Evolutionary conservation across 2,329 filamentous ascomycete species (phyloP).

Genomic region (Pseudocercospora crystallina): DNA sequence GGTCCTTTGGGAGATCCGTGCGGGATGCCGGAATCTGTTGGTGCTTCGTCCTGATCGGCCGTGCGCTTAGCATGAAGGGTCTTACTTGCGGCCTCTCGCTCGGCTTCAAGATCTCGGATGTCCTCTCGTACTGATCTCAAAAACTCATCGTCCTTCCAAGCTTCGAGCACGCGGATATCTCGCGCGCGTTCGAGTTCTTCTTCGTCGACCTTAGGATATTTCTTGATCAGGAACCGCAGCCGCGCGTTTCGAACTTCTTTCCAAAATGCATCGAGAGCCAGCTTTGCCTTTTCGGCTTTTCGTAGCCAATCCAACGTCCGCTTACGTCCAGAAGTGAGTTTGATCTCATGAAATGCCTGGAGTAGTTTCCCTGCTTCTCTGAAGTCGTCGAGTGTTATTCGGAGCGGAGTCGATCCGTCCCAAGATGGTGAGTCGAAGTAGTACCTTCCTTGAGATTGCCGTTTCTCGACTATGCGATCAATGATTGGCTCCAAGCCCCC

Average conservation of each 20-base stretch:
- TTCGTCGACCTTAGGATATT: neutral
- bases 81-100: neutral
- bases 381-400: neutral
- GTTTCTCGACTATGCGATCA: neutral
- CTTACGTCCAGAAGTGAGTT: neutral
- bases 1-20: slow-evolving; percentile 1
- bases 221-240: neutral
- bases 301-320: neutral
- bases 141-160: neutral
- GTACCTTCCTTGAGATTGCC: neutral
- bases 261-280: slow-evolving; percentile 5
- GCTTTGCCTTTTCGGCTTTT: neutral
- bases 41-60: neutral
- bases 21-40: neutral
- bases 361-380: neutral
- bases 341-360: slow-evolving; percentile 1
- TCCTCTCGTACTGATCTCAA: neutral
- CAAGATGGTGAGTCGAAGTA: neutral
- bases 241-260: neutral
- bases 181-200: neutral
- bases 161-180: slow-evolving; percentile 1
- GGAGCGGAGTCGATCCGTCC: neutral
- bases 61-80: neutral
- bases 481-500: neutral
- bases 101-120: neutral